phyloP scores from a whole-genome alignment of 257 asterid genomes.

The Salvia splendens region DNA sequence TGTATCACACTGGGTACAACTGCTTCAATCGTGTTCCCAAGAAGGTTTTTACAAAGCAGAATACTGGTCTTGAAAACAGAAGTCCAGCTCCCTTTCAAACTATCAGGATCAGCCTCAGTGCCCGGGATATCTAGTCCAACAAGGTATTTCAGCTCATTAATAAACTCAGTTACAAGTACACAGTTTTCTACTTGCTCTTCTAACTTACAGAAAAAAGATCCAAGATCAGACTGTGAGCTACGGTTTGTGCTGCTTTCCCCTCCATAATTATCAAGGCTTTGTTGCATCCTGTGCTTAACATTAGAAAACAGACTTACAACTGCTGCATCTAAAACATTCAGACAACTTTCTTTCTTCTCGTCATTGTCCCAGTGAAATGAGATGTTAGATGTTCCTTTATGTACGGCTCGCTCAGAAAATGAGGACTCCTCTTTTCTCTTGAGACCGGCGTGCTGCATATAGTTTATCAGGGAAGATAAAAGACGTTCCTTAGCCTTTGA shows the following conservation, averaged over 20 bases:
- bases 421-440: slow-evolving; percentile 46
- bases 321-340: slow-evolving; percentile 54
- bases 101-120: slow-evolving; percentile 42
- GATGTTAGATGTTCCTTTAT: slow-evolving; percentile 44
- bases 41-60: slow-evolving; percentile 58
- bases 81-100: slow-evolving; percentile 59
- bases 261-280: slow-evolving; percentile 51
- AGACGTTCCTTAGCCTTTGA: slow-evolving; percentile 70
- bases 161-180: slow-evolving; percentile 68
- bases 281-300: slow-evolving; percentile 50
- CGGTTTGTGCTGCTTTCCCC: slow-evolving; percentile 42
- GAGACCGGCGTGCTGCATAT: slow-evolving; percentile 55
- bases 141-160: slow-evolving; percentile 57
- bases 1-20: slow-evolving; percentile 73
- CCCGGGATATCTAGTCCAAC: slow-evolving; percentile 44
- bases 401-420: slow-evolving; percentile 43
- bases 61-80: slow-evolving; percentile 63
- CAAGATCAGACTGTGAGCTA: slow-evolving; percentile 51
- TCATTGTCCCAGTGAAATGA: slow-evolving; percentile 43
- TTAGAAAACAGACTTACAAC: slow-evolving; percentile 59
- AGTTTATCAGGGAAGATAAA: slow-evolving; percentile 63
- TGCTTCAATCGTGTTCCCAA: slow-evolving; percentile 60
- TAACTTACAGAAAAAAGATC: slow-evolving; percentile 56
- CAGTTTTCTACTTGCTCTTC: slow-evolving; percentile 88
- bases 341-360: slow-evolving; percentile 55